Evolutionary conservation across 805 yeast genomes (phyloP), one percentile per base, ranked within the genome.

Genomic region (Peterozyma toletana): DNA sequence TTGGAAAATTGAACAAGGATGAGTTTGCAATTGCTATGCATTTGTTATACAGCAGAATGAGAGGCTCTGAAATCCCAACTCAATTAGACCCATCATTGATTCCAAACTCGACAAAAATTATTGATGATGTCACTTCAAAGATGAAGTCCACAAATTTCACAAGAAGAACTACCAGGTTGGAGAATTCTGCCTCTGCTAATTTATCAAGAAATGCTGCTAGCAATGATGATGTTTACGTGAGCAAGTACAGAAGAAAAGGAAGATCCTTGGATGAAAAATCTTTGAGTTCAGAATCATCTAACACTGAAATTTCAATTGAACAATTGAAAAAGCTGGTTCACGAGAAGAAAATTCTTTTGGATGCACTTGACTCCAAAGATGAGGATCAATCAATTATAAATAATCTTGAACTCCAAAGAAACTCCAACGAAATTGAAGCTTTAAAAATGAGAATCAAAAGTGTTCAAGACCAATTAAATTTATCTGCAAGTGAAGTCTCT

Each of bases 11-110:
- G 52, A 86, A 86, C 59, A 80, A 78, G 55, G 96, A 91, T 59
- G 96, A 88, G 61, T 93, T 91, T 67, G 84, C 96, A 0, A 89
- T 93, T 33, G 97, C 98, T 30, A 93, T 91, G 98, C 97, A 95
- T 70, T 71, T 91, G 47, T 91, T 91, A 37, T 91, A 93, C 65
- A 78, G 96, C 60, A 77, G 91, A 49, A 68, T 91, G 58, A 90
- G 89, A 57, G 97, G 97, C 2, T 79, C 77, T 50, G 87, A 84
- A n/a, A 65, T 93, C 41, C 99, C 99, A 18, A 58, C 71, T 39
- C 69, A 80, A 43, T 72, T 91, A 42, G 98, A 98, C 2, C 88
- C 95, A 2, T 95, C 89, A 57, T 74, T 91, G 50, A 68, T 89
- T 30, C 98, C 99, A 7, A 95, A 96, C 2, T 84, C 95, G 7